Base-by-base conservation (phyloP, 2,329 filamentous ascomycete species). In the Aspergillus texensis region DNA sequence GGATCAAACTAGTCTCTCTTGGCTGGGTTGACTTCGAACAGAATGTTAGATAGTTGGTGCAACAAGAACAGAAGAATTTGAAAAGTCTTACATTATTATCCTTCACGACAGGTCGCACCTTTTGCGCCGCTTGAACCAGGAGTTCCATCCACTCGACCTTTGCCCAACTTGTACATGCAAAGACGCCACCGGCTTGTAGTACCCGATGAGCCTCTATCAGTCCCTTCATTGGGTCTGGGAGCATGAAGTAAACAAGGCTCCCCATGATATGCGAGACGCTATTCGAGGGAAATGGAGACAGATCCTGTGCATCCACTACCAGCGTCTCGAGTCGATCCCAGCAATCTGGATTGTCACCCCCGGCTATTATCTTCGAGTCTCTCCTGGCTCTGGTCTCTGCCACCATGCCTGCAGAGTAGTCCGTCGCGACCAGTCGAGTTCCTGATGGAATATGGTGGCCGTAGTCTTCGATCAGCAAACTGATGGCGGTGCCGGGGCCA, bases 181-280 rank as follows among this genome's bases (percentile, higher is more conserved):
- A 54, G 30, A 36, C 52, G 21, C 52, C 19, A 9, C 52, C 52
- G 10, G 30, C 4, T 21, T 24, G n/a, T n/a, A 36, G 30, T 16
- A 36, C 52, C 4, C 52, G 52, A 54, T 21, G 21, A 16, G 52
- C 52, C 32, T 54, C 52, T 12, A 21, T 8, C 4, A 54, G 19
- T 1, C 52, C 52, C 30, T 36, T 54, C 12, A 2, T 14, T 5
- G 52, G 52, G n/a, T 54, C 52, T 6, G 52, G 52, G 19, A 54
- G 52, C 52, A 54, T 54, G 19, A 54, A 54, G 30, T 54, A 54
- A 4, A 54, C 52, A 16, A 54, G 52, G 12, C 30, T 54, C 30
- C 52, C 52, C 52, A 54, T 54, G 30, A 54, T 21, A 24, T 54
- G 52, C n/a, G 52, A 54, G 19, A 19, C 52, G 28, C 52, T 54